Conservation (phyloP, 345 rosid species). For the Dimocarpus longan region DNA sequence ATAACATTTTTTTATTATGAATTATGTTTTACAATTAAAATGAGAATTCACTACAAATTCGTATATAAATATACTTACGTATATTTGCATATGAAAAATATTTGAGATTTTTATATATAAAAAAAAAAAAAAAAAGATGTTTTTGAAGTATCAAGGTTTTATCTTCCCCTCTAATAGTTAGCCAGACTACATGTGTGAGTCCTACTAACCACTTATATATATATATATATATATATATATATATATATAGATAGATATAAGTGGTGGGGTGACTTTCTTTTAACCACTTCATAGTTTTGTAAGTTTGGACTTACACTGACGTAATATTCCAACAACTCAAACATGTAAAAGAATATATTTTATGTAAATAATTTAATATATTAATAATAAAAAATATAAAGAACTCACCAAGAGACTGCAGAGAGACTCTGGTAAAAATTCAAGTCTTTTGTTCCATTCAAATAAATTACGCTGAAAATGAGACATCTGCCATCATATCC, state of each 20-base stretch:
- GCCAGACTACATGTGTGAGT: too few species aligned
- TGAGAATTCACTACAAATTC: too few species aligned
- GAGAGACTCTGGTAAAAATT: slow-evolving; percentile 78
- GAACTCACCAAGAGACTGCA: slow-evolving; percentile 47
- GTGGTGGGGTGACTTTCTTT: slow-evolving; percentile 20
- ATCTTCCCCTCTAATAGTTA: too few species aligned
- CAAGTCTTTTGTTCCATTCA: slow-evolving; percentile 92
- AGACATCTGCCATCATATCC: neutral
- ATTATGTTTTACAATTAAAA: too few species aligned
- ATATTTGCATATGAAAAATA: too few species aligned
- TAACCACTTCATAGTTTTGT: slow-evolving; percentile 11
- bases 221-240: too few species aligned
- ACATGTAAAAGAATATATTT: neutral
- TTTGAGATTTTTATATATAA: too few species aligned
- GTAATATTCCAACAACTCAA: slow-evolving; percentile 2
- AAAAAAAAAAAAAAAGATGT: too few species aligned
- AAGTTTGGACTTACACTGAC: slow-evolving; percentile 16
- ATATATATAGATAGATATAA: neutral
- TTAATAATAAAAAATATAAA: neutral
- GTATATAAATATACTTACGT: too few species aligned
- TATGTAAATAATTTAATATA: neutral
- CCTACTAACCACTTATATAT: too few species aligned
- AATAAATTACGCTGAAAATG: slow-evolving; percentile 4
- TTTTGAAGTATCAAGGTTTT: too few species aligned
- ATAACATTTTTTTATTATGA: too few species aligned